Evolutionary conservation across 257 asterid genomes (phyloP).

Genomic region (Schizonepeta tenuifolia): DNA sequence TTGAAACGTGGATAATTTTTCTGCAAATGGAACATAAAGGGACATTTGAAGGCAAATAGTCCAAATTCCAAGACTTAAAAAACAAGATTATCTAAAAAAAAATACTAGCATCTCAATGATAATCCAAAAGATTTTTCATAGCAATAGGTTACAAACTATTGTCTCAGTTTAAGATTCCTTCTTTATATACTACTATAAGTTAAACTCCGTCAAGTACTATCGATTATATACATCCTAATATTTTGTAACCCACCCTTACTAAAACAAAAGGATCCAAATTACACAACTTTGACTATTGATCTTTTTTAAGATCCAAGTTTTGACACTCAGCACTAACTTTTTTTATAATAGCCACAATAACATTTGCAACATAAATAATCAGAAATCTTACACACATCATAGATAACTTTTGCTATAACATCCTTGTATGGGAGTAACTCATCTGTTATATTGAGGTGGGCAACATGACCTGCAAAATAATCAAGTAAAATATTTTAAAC

Average conservation of each 20-base stretch:
- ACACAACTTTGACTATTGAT: conserved; percentile 11
- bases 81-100: conserved; percentile 1
- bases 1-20: conserved; percentile 89
- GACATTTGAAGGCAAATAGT: conserved; percentile 19
- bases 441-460: conserved; percentile 86
- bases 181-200: neutral
- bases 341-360: conserved; percentile 13
- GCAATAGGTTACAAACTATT: neutral
- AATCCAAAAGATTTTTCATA: neutral
- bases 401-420: conserved; percentile 84
- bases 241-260: neutral
- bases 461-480: conserved; percentile 83
- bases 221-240: neutral
- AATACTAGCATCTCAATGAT: neutral
- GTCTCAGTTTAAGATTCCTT: neutral
- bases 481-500: conserved; percentile 23
- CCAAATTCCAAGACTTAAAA: neutral
- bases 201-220: neutral
- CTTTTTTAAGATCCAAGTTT: neutral
- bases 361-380: conserved; percentile 15
- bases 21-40: conserved; percentile 46
- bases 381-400: conserved; percentile 65
- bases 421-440: conserved; percentile 85
- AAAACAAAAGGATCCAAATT: conserved; percentile 16
- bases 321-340: neutral